Evolutionary conservation across 177 flowering plant genomes (phyloP).

Genomic region (Vitis hybrid): DNA sequence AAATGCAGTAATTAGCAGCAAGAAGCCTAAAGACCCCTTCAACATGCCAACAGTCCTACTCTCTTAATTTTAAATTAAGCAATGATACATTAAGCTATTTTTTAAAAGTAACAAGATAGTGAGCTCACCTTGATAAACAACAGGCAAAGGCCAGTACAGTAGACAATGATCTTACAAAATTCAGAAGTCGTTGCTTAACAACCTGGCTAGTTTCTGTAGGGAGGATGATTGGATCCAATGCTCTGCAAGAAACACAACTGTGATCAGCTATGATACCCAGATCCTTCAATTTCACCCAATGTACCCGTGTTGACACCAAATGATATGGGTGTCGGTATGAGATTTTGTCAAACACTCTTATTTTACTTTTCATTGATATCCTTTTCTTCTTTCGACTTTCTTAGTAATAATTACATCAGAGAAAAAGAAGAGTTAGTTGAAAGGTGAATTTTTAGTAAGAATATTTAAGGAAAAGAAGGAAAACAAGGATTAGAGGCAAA

Average conservation of each 20-base stretch:
- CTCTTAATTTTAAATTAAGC: background rate
- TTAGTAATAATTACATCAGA: too few relatives aligned
- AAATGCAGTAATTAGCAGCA: background rate
- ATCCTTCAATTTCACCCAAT: too few relatives aligned
- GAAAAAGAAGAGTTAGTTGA: too few relatives aligned
- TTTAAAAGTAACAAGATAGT: background rate
- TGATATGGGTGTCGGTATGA: too few relatives aligned
- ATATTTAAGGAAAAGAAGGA: too few relatives aligned
- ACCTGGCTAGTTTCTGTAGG: conserved; percentile 79
- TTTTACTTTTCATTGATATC: too few relatives aligned
- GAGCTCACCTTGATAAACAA: conserved; percentile 78
- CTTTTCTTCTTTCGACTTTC: too few relatives aligned
- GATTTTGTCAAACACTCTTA: too few relatives aligned
- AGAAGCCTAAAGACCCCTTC: background rate
- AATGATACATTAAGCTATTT: background rate
- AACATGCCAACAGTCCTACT: too few relatives aligned
- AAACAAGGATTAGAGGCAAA: too few relatives aligned
- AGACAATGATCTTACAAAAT: conserved; percentile 83
- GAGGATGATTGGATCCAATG: conserved; percentile 74
- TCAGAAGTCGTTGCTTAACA: conserved; percentile 78
- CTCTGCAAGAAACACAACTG: conserved; percentile 44
- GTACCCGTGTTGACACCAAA: too few relatives aligned
- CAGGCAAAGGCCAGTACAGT: conserved; percentile 83
- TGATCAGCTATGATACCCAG: background rate
- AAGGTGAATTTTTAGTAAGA: too few relatives aligned